These are phyloP conservation scores for Hibiscus tridactylites DNA, from an alignment of 345 rosid genomes.

Conservation along the genomic window DNA sequence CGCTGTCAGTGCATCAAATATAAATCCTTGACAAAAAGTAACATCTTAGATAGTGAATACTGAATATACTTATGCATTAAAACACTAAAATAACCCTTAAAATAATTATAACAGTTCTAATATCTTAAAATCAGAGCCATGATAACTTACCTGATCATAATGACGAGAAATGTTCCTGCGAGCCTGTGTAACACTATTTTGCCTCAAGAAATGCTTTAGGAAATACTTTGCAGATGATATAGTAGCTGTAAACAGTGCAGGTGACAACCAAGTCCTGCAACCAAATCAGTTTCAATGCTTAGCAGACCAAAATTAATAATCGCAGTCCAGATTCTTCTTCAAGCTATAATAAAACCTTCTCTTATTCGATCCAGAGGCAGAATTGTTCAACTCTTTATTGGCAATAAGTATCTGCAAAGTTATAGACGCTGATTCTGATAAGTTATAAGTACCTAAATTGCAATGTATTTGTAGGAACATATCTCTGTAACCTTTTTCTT, in stretches of 20 bases:
- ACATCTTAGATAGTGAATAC: background rate
- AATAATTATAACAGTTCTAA: background rate
- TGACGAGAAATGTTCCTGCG: conserved; percentile 82
- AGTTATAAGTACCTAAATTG: background rate
- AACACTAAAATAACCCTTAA: no score
- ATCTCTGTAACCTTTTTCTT: conserved; percentile 4
- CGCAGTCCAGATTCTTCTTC: background rate
- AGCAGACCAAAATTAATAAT: background rate
- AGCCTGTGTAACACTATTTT: conserved; percentile 79
- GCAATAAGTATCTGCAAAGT: conserved; percentile 7
- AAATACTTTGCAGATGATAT: conserved; percentile 74
- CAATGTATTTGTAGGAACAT: no score
- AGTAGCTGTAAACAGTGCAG: conserved; percentile 57
- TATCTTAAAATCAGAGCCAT: background rate
- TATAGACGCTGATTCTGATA: background rate
- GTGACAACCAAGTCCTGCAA: conserved; percentile 93
- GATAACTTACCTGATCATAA: conserved; percentile 64
- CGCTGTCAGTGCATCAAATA: no score
- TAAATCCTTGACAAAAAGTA: no score
- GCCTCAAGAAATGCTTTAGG: conserved; percentile 62
- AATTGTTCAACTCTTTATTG: conserved; percentile 6
- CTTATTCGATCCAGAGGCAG: conserved; percentile 34
- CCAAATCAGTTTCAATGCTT: background rate
- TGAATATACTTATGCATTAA: background rate
- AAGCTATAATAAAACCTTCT: conserved; percentile 39